Base-by-base conservation (phyloP, 179 eudicot genomes). In the Pouteria campechiana region DNA sequence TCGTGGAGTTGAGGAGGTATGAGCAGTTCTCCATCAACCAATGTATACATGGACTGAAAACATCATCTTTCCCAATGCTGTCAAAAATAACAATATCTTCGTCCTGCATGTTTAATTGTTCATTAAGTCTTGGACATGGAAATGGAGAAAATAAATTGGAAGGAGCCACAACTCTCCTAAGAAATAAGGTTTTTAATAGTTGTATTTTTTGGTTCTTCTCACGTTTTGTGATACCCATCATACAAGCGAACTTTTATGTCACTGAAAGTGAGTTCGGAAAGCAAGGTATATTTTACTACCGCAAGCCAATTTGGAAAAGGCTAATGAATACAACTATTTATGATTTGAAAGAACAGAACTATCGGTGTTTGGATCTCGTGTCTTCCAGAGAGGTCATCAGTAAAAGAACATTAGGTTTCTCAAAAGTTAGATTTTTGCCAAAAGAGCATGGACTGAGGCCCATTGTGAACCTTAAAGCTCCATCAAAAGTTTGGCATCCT, bases 121-220 rank as follows among this genome's bases (percentile, higher is more conserved):
- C 49, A 15, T 32, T 16, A 5, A 52, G 55, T 19, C 10, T 20
- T 38, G 33, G 40, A 13, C 28, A 25, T 13, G 20, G 42, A 54
- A 25, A 31, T 7, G 31, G 18, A 7, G 41, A 19, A 10, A 25
- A 37, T 41, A 27, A 36, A 15, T 46, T 32, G 18, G 41, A 57
- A 11, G 11, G 16, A 46, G 30, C 13, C 32, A 44, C 50, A 42
- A 31, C 45, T 58, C 4, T 29, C 41, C n/a, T 76, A 15, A 71
- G 60, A 46, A 64, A 48, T 39, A 65, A 55, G 18, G 54, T 90
- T 33, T 24, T 86, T 30, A 60, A 74, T 42, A 55, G 64, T 36
- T 90, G 98, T 93, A 75, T 90, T 21, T 73, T 70, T 49, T 86
- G 96, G 98, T 56, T 90, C 24, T 86, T 81, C 67, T 41, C 78